Conservation (phyloP, 208 protist species). For the Leishmania tarentolae region DNA sequence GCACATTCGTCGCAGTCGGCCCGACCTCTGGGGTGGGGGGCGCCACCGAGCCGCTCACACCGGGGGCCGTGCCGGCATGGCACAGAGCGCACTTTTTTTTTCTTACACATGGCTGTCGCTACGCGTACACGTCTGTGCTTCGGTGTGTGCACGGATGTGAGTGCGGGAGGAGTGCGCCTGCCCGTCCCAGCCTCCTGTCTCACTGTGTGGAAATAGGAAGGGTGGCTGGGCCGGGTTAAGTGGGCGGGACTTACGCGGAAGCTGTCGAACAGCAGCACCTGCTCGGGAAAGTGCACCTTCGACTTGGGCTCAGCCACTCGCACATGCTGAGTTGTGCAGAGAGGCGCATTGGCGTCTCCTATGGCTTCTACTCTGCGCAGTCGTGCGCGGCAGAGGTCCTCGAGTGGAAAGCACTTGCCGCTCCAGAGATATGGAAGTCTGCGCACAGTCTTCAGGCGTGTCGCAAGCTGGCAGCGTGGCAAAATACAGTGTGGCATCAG, state of each 20-base stretch:
- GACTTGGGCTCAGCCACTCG: slow-evolving; percentile 14
- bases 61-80: background rate
- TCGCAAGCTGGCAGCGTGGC: slow-evolving; percentile 19
- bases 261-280: slow-evolving; percentile 14
- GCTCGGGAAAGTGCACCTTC: slow-evolving; percentile 20
- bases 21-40: background rate
- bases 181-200: background rate
- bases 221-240: background rate
- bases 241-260: slow-evolving; percentile 9
- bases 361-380: too few species aligned
- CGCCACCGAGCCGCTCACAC: background rate
- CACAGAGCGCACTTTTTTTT: background rate
- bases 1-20: background rate
- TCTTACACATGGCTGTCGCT: background rate
- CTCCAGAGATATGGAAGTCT: slow-evolving; percentile 37
- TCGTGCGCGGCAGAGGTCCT: slow-evolving; percentile 25
- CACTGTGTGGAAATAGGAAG: background rate
- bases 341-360: background rate
- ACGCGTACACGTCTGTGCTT: background rate
- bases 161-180: background rate
- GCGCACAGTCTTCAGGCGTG: slow-evolving; percentile 21
- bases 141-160: background rate
- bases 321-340: slow-evolving; percentile 18
- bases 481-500: slow-evolving; percentile 46
- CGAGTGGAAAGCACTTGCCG: slow-evolving; percentile 21